These are phyloP conservation scores for Pythium phragmitis DNA, from an alignment of 352 stramenopile species.

Conservation along the genomic window DNA sequence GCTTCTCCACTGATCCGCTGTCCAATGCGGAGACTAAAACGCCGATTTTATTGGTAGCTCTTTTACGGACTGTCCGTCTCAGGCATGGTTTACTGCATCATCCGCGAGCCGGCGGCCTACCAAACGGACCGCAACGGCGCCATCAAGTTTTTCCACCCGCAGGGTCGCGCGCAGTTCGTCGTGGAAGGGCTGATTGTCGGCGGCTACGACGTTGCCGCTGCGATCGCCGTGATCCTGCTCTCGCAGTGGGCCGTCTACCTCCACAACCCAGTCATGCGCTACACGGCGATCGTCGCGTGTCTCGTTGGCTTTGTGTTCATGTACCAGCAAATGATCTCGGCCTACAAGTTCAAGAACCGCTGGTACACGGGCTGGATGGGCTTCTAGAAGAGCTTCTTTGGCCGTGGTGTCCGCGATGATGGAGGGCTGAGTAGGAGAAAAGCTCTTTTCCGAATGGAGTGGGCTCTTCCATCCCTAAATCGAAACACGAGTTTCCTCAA, in stretches of 20 bases:
- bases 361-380: slow-evolving; percentile 88
- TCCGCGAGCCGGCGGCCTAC: slow-evolving; percentile 80
- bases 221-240: slow-evolving; percentile 73
- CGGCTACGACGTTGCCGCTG: slow-evolving; percentile 61
- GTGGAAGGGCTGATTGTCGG: slow-evolving; percentile 83
- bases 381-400: slow-evolving; percentile 37
- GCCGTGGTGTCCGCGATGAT: background rate
- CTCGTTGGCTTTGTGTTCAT: slow-evolving; percentile 71
- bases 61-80: slow-evolving; percentile 88
- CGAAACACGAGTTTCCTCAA: slow-evolving; percentile 7
- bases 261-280: slow-evolving; percentile 53
- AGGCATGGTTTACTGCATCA: slow-evolving; percentile 90
- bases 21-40: background rate
- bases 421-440: background rate
- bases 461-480: background rate
- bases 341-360: slow-evolving; percentile 88
- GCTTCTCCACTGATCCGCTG: background rate
- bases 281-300: slow-evolving; percentile 55
- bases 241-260: slow-evolving; percentile 85
- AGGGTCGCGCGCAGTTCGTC: slow-evolving; percentile 80
- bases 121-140: slow-evolving; percentile 70
- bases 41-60: slow-evolving; percentile 32
- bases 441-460: background rate
- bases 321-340: slow-evolving; percentile 83
- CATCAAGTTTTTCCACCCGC: slow-evolving; percentile 87